Percentiles rank a stretch among this genome's conserved stretches.
Conservation (phyloP, 495 filamentous ascomycete species). For the Hypoxylon fuscum region DNA sequence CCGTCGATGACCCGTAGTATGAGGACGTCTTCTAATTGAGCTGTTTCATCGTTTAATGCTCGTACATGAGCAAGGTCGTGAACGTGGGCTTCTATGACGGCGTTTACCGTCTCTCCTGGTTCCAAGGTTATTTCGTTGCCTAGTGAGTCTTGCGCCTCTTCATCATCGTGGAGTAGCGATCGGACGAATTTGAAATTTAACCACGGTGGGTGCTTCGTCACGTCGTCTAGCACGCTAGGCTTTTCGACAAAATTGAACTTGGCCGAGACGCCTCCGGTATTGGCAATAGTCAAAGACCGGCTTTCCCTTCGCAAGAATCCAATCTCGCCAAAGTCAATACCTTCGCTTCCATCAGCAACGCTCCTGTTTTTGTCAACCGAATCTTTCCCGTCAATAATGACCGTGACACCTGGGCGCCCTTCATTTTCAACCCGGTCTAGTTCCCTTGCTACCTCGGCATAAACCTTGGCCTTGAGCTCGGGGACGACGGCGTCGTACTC, state of each 20-base stretch:
- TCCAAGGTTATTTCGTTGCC: constrained; percentile 51
- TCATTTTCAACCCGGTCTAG: constrained; percentile 95
- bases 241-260: constrained; percentile 78
- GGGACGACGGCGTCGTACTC: constrained; percentile 86
- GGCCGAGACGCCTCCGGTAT: constrained; percentile 83
- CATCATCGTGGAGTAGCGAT: constrained; percentile 25
- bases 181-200: constrained; percentile 69
- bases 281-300: constrained; percentile 82
- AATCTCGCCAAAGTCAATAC: constrained; percentile 80
- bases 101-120: constrained; percentile 82
- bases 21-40: constrained; percentile 81
- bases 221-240: constrained; percentile 59
- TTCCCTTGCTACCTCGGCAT: constrained; percentile 86
- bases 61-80: constrained; percentile 69
- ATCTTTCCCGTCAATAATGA: constrained; percentile 74
- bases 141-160: constrained; percentile 28
- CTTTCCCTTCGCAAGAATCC: constrained; percentile 70
- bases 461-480: constrained; percentile 80
- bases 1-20: constrained; percentile 87
- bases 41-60: constrained; percentile 72
- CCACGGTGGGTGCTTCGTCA: constrained; percentile 64
- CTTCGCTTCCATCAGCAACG: constrained; percentile 51
- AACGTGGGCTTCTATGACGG: constrained; percentile 71
- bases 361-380: constrained; percentile 21
- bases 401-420: constrained; percentile 80